Conservation (phyloP, 1,284 basidiomycete genomes). For the Trichosporon inkin region DNA sequence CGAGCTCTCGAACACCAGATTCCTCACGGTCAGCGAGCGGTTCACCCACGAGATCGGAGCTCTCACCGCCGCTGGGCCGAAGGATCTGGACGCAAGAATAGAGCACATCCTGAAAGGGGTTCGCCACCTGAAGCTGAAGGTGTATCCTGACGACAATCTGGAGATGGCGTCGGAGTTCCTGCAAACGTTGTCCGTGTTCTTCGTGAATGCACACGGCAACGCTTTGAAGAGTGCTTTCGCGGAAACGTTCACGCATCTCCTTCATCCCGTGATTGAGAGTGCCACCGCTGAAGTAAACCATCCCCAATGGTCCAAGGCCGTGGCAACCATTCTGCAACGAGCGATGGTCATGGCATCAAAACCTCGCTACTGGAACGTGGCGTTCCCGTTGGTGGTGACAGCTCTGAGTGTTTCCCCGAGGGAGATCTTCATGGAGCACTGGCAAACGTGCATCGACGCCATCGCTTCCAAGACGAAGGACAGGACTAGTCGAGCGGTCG, state of each 20-base stretch:
- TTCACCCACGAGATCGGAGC: slow-evolving; percentile 75
- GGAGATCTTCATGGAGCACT: slow-evolving; percentile 77
- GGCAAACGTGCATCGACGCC: slow-evolving; percentile 67
- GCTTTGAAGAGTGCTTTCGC: slow-evolving; percentile 81
- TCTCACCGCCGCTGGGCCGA: slow-evolving; percentile 65
- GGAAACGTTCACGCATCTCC: slow-evolving; percentile 69
- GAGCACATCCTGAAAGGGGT: slow-evolving; percentile 77
- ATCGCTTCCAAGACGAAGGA: slow-evolving; percentile 79
- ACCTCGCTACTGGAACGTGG: slow-evolving; percentile 83
- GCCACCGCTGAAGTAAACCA: slow-evolving; percentile 96
- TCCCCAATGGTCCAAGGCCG: slow-evolving; percentile 87
- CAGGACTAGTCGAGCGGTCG: slow-evolving; percentile 64
- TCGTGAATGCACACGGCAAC: slow-evolving; percentile 77
- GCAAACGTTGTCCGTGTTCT: slow-evolving; percentile 73
- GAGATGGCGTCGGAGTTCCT: slow-evolving; percentile 92
- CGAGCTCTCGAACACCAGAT: slow-evolving; percentile 73
- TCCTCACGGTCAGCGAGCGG: slow-evolving; percentile 79
- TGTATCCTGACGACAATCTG: slow-evolving; percentile 88
- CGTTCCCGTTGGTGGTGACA: slow-evolving; percentile 80
- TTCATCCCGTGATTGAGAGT: slow-evolving; percentile 89
- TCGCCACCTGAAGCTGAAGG: slow-evolving; percentile 77
- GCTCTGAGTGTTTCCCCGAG: slow-evolving; percentile 82
- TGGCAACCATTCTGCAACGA: slow-evolving; percentile 77
- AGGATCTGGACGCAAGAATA: slow-evolving; percentile 72
- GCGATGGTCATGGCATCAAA: slow-evolving; percentile 83